Evolutionary conservation across 371 early-diverging fungal genomes (phyloP).

Genomic region (Mortierella sp.): DNA sequence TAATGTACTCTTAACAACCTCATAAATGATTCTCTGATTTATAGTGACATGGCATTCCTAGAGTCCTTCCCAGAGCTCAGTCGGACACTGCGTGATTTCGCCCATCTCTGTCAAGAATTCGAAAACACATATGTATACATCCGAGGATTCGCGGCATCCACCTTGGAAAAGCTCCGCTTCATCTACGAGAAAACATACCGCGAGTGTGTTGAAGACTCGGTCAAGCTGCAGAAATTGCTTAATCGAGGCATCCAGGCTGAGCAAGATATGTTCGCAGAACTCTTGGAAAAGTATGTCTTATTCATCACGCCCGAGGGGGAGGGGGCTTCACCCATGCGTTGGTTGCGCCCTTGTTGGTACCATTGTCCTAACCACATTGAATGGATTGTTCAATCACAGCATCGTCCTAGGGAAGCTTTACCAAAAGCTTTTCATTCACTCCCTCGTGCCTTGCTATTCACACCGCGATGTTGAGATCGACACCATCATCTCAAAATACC

Average conservation of each 20-base stretch:
- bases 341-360: no score
- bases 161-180: constrained; percentile 69
- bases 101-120: constrained; percentile 60
- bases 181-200: constrained; percentile 64
- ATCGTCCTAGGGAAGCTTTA: constrained; percentile 68
- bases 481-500: constrained; percentile 28
- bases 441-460: constrained; percentile 58
- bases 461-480: constrained; percentile 38
- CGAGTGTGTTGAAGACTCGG: constrained; percentile 45
- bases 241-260: constrained; percentile 59
- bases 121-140: constrained; percentile 71
- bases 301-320: no score
- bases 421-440: constrained; percentile 69
- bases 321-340: no score
- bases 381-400: constrained; percentile 47
- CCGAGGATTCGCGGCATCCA: constrained; percentile 64
- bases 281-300: constrained; percentile 68
- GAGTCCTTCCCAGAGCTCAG: constrained; percentile 63
- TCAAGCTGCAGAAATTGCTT: constrained; percentile 41
- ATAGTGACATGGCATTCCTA: constrained; percentile 69
- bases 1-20: neutral
- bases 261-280: constrained; percentile 64
- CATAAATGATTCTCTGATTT: neutral
- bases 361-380: no score
- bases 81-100: constrained; percentile 62